Percentiles rank a stretch among this genome's conserved stretches.
Evolutionary conservation across 441 rosid genomes (phyloP).

Genomic region (Arabidopsis hybrid): DNA sequence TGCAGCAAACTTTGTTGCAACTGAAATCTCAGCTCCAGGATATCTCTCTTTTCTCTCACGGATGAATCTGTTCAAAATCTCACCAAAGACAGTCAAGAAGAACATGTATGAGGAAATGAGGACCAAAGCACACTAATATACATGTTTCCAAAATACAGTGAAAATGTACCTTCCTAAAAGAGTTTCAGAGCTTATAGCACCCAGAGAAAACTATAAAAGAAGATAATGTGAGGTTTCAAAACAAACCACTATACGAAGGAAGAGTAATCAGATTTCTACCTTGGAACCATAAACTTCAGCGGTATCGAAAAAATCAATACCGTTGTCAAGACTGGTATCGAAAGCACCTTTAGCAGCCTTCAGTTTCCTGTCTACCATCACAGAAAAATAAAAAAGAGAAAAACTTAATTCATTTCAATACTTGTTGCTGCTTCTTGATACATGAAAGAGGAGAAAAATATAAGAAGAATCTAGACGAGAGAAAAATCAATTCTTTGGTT

Average conservation of each 20-base stretch:
- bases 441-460: not conserved
- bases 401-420: slow-evolving; percentile 1
- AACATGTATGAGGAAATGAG: not conserved
- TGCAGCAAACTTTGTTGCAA: slow-evolving; percentile 97
- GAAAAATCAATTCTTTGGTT: not conserved
- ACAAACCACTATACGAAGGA: not conserved
- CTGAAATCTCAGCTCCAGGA: slow-evolving; percentile 64
- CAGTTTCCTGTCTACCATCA: slow-evolving; percentile 74
- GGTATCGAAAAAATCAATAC: slow-evolving; percentile 86
- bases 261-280: slow-evolving; percentile 50
- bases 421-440: not conserved
- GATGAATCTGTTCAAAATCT: slow-evolving; percentile 63
- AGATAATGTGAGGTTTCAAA: slow-evolving; percentile 13
- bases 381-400: not conserved
- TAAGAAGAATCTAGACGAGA: not conserved
- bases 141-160: not conserved
- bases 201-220: slow-evolving; percentile 62
- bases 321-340: slow-evolving; percentile 67
- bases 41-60: slow-evolving; percentile 71
- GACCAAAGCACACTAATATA: not conserved
- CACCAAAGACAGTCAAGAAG: not conserved
- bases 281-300: slow-evolving; percentile 95
- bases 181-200: slow-evolving; percentile 85
- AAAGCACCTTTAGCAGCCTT: slow-evolving; percentile 91
- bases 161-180: slow-evolving; percentile 77